Percentiles rank a stretch among this genome's conserved stretches.
Conservation (phyloP, 805 yeast species). For the Cyberlindnera mrakii region DNA sequence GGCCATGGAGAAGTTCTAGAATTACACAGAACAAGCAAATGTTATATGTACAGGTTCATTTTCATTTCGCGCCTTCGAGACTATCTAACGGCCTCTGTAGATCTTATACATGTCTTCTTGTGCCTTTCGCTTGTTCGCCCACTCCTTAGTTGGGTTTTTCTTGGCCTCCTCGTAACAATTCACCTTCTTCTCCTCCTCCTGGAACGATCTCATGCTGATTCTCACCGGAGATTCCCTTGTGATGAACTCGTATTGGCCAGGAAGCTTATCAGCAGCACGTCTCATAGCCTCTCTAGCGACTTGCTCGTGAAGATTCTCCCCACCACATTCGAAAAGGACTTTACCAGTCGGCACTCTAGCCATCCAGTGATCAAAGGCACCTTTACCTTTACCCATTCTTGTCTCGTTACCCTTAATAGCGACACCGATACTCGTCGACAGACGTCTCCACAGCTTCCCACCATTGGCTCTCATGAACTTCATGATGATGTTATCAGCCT, state of each 20-base stretch:
- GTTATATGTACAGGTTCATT: conserved; percentile 8
- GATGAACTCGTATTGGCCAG: conserved; percentile 87
- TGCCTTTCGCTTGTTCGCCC: conserved; percentile 47
- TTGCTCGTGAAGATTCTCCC: conserved; percentile 73
- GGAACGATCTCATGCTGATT: conserved; percentile 59
- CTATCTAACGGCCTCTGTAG: conserved; percentile 52
- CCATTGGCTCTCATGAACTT: conserved; percentile 76
- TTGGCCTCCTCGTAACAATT: conserved; percentile 52
- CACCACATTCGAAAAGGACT: conserved; percentile 76
- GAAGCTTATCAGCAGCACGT: conserved; percentile 86
- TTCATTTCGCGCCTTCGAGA: background rate
- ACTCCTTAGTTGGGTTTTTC: conserved; percentile 60
- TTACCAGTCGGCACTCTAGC: conserved; percentile 94
- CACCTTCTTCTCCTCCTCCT: conserved; percentile 34
- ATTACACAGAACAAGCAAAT: background rate
- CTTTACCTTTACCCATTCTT: conserved; percentile 99
- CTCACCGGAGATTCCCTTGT: conserved; percentile 58
- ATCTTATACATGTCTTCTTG: conserved; percentile 46
- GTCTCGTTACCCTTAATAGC: conserved; percentile 97
- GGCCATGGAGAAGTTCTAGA: conserved; percentile 39
- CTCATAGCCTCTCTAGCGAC: conserved; percentile 87
- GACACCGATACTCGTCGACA: conserved; percentile 81
- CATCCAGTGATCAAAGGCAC: conserved; percentile 96
- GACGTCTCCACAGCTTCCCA: conserved; percentile 73
- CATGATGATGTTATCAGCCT: conserved; percentile 83